Evolutionary conservation across 2,329 filamentous ascomycete species (phyloP), one percentile per base, ranked within the genome.

Genomic region (Fusarium goolgardi): DNA sequence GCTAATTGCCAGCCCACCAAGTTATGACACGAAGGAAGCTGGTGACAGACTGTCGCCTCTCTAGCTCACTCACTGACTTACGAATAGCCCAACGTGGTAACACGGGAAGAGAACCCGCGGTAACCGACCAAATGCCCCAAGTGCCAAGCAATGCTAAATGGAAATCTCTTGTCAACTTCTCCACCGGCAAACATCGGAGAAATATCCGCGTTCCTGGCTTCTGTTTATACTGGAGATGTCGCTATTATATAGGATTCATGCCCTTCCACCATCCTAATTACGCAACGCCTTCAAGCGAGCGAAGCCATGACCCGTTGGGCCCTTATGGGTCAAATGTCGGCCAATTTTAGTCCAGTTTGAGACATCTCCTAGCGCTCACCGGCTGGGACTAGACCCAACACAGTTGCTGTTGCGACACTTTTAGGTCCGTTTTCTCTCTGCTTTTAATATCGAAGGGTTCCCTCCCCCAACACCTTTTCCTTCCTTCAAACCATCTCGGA

Each of bases 261-360:
- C 13, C 32, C 16, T 21, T 20, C 4, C 21, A 7, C 16, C 8
- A 21, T 21, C 23, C 39, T 27, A 49, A 35, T 50, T 32, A 27
- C 47, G 47, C 47, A 50, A 50, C 47, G 47, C 29, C 32, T 39
- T 9, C 32, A 39, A 50, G 47, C 47, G 32, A 50, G 47, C 47
- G 32, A 50, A 50, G 32, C 18, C 18, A n/a, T 39, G 47, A 39
- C 46, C 35, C 39, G 31, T 50, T 37, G 23, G 46, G 25, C 6
- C 32, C 6, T 20, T 35, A 50, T 13, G 46, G 46, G 32, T 34
- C 31, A 18, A 39, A 35, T 39, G n/a, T 50, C 47, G 47, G 23
- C 18, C 47, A 32, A 39, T 39, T 39, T 39, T 50, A 50, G 47
- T 15, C 4, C 32, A 27, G 47, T 50, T 50, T 50, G 23, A 50